phyloP scores from a whole-genome alignment of 495 filamentous ascomycete species.

The Hypoxylon perforatum region DNA sequence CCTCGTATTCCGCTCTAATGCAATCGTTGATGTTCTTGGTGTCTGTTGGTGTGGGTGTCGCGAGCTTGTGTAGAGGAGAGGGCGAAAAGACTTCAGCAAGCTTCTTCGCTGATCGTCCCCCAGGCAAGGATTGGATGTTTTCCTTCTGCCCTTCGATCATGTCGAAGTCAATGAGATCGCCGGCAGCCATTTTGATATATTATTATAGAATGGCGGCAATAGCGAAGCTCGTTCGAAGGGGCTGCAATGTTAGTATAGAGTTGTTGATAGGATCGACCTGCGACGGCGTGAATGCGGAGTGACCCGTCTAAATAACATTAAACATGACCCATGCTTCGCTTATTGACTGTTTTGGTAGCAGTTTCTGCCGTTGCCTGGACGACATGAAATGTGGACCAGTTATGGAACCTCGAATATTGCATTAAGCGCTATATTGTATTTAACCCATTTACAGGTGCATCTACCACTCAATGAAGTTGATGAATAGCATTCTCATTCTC shows the following conservation, averaged over 20 bases:
- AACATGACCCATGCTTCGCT: constrained; percentile 10
- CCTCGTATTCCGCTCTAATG: constrained; percentile 85
- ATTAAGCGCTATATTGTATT: constrained; percentile 2
- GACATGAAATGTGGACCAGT: constrained; percentile 32
- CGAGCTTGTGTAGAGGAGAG: constrained; percentile 63
- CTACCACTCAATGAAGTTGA: too few species aligned
- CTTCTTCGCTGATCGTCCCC: constrained; percentile 88
- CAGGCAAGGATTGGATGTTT: constrained; percentile 93
- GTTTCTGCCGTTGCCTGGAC: constrained; percentile 36
- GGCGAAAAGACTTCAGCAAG: constrained; percentile 86
- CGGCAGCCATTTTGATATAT: constrained; percentile 58
- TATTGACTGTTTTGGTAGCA: constrained; percentile 47
- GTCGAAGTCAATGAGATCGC: constrained; percentile 83
- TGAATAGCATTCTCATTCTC: too few species aligned
- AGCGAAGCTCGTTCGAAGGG: constrained; percentile 14
- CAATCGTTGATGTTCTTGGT: constrained; percentile 81
- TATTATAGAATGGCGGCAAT: constrained; percentile 22
- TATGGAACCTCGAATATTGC: neutral
- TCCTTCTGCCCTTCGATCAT: constrained; percentile 97
- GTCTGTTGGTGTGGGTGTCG: constrained; percentile 71
- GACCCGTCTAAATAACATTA: constrained; percentile 16
- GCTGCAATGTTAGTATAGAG: constrained; percentile 30
- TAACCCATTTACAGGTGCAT: neutral
- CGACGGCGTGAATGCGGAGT: constrained; percentile 23
- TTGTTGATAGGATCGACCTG: constrained; percentile 23